A percentile compares a stretch with the other conserved stretches of the same genome.
Conservation (phyloP, 176 grass and related monocot genomes). For the Olyra latifolia region DNA sequence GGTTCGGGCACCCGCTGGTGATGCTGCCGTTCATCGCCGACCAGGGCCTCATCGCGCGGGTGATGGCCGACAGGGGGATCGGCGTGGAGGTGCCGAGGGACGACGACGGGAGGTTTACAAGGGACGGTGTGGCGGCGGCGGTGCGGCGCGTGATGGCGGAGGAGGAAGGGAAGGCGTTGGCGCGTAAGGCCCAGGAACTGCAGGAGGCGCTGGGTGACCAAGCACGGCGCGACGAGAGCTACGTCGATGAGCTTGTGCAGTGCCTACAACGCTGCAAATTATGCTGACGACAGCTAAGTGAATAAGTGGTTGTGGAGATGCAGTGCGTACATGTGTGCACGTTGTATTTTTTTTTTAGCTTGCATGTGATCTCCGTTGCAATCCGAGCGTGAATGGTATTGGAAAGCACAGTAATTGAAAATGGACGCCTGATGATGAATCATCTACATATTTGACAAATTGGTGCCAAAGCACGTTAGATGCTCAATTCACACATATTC, state of each 20-base stretch:
- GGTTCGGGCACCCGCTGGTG: constrained; percentile 24
- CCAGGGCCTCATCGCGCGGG: constrained; percentile 39
- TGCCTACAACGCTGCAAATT: background rate
- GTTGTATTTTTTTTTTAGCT: too few species aligned
- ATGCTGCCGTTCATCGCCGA: constrained; percentile 36
- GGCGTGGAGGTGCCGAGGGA: constrained; percentile 25
- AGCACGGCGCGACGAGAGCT: background rate
- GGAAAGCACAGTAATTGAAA: too few species aligned
- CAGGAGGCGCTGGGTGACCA: background rate
- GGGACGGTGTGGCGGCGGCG: constrained; percentile 10
- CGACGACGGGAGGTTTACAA: constrained; percentile 29
- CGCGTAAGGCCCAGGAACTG: constrained; percentile 7
- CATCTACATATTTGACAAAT: too few species aligned
- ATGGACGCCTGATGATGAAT: too few species aligned
- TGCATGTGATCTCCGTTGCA: too few species aligned
- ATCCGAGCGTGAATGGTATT: too few species aligned
- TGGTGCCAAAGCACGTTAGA: too few species aligned
- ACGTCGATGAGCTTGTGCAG: background rate
- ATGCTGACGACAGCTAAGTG: background rate
- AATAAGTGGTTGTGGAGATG: too few species aligned
- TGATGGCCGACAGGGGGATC: constrained; percentile 30
- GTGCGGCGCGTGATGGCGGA: constrained; percentile 36
- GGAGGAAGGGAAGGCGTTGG: constrained; percentile 2
- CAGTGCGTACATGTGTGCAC: too few species aligned
- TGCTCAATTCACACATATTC: too few species aligned